Evolutionary conservation across 2,329 filamentous ascomycete genomes (phyloP), one percentile per base, ranked within the genome.

Genomic region (Paracamarosporium sp.): DNA sequence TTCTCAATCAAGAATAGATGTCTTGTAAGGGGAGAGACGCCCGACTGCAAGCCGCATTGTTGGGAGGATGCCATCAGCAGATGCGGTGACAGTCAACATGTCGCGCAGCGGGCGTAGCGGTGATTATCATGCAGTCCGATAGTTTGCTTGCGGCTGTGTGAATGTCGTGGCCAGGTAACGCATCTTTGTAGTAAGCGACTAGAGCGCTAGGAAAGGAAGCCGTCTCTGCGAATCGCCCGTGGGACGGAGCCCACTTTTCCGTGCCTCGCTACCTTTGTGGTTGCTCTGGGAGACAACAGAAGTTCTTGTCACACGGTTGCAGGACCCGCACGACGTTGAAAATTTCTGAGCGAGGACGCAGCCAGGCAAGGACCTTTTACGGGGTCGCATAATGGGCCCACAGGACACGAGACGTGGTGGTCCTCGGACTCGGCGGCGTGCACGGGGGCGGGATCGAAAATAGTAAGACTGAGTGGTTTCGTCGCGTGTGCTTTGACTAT

Each of bases 121-220:
- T 45, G 45, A 55, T 46, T 40, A 51, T 51, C 24, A 28, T 57
- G 55, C 62, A 46, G 61, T 61, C 57, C 58, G 58, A 65, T 66
- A 70, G 70, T 73, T 73, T 73, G 70, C 72, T 71, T 56, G 30
- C 63, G 62, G 65, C 57, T 67, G 60, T 71, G 68, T 33, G 51
- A 44, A 64, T 68, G 65, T 56, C 36, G 68, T 70, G 65, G 28
- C 62, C 58, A 54, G 59, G 66, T 65, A 65, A 66, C 65, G 60
- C 54, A 59, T 11, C 13, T 41, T 7, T 20, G 28, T 45, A 30
- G 53, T 62, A 65, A 67, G 68, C 68, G 66, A 70, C 50, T 38
- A 17, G 56, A 55, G 56, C 55, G 55, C 58, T 58, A 60, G 55
- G 50, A 56, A 59, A 60, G 60, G 56, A 60, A 57, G 48, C 63